phyloP scores from a whole-genome alignment of 768 basidiomycete species.

The Lactarius hatsudake region DNA sequence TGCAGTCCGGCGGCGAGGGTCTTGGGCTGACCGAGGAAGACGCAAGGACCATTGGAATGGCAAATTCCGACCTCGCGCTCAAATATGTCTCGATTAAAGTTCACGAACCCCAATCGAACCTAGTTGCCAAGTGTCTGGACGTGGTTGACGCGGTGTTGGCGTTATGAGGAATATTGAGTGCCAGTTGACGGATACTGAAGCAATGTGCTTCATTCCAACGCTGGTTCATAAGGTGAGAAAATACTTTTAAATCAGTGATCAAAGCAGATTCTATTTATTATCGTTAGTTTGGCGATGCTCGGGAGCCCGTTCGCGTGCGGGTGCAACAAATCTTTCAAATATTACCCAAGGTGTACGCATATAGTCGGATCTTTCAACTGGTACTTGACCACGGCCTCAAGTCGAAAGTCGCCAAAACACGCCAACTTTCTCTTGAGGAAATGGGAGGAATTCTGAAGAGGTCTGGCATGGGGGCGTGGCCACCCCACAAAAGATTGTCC shows the following conservation, averaged over 20 bases:
- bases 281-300: conserved; percentile 83
- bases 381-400: conserved; percentile 86
- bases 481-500: conserved; percentile 81
- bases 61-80: conserved; percentile 86
- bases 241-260: not conserved
- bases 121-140: conserved; percentile 85
- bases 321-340: conserved; percentile 83
- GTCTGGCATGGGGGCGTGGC: conserved; percentile 77
- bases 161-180: conserved; percentile 71
- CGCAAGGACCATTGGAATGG: conserved; percentile 63
- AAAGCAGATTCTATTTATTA: not conserved
- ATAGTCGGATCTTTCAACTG: conserved; percentile 85
- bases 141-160: conserved; percentile 74
- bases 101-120: conserved; percentile 88
- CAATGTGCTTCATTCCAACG: conserved; percentile 83
- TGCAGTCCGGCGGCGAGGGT: conserved; percentile 54
- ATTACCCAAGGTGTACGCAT: conserved; percentile 88
- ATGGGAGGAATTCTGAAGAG: conserved; percentile 72
- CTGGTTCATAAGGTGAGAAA: conserved; percentile 82
- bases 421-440: conserved; percentile 85
- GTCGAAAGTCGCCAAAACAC: conserved; percentile 88
- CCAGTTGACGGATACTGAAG: conserved; percentile 84
- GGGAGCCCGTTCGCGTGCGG: conserved; percentile 75
- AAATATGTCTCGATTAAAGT: conserved; percentile 92
- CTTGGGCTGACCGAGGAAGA: conserved; percentile 45